phyloP scores from a whole-genome alignment of 2,329 filamentous ascomycete species.

The Alternaria gaisen region DNA sequence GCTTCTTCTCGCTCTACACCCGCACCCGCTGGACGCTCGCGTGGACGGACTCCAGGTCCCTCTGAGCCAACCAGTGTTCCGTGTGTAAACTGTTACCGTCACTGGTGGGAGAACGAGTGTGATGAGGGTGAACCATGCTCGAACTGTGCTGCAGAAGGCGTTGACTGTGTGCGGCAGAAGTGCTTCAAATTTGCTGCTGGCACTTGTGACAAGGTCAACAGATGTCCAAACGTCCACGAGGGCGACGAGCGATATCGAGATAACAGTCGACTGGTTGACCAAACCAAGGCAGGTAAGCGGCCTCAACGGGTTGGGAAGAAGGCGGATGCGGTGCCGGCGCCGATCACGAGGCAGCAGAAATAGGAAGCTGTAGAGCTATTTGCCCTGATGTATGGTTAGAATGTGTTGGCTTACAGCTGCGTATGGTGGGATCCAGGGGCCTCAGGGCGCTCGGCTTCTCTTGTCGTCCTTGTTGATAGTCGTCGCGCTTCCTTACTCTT shows the following conservation, averaged over 20 bases:
- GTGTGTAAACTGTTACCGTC: conserved; percentile 4
- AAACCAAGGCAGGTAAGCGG: not conserved
- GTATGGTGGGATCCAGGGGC: not conserved
- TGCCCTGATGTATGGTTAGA: not conserved
- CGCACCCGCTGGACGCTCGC: not conserved
- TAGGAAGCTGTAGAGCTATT: not conserved
- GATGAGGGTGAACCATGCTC: not conserved
- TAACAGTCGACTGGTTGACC: not conserved
- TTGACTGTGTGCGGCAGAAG: not conserved
- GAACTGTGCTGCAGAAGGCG: not conserved
- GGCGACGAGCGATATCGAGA: not conserved
- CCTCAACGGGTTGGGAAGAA: not conserved
- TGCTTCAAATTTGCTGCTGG: conserved; percentile 3
- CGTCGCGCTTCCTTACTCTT: not conserved
- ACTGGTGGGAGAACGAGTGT: conserved; percentile 3
- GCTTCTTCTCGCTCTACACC: not conserved
- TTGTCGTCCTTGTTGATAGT: not conserved
- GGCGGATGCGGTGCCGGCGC: not conserved
- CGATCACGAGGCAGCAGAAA: not conserved
- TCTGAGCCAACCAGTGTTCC: not conserved
- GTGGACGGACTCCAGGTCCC: not conserved
- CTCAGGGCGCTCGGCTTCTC: not conserved
- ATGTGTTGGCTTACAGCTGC: not conserved
- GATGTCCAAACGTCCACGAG: not conserved
- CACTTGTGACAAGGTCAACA: not conserved